Evolutionary conservation across 2,329 filamentous ascomycete genomes (phyloP).

Genomic region (Fusarium sp.): DNA sequence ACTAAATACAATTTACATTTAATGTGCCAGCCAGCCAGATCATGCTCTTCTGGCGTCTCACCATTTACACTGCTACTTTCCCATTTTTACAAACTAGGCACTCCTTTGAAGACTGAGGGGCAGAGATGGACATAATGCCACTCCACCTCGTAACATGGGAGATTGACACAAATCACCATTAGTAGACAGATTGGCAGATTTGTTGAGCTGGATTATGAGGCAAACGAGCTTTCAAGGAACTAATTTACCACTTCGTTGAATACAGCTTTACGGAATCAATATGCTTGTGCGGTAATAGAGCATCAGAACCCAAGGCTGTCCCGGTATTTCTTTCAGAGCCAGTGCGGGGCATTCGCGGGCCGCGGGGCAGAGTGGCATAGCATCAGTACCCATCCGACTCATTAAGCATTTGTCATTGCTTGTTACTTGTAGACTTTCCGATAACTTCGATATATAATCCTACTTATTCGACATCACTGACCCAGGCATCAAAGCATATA

Average conservation of each 20-base stretch:
- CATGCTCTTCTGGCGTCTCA: neutral
- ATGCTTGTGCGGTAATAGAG: too few species aligned
- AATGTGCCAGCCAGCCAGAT: neutral
- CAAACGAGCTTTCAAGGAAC: neutral
- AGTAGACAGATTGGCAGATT: neutral
- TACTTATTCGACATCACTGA: neutral
- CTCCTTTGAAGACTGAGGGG: conserved; percentile 1
- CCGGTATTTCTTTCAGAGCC: conserved; percentile 19
- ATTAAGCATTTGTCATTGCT: conserved; percentile 41
- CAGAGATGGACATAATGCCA: conserved; percentile 9
- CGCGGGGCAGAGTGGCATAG: conserved; percentile 30
- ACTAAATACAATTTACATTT: neutral
- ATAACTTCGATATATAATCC: neutral
- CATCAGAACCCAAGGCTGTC: neutral
- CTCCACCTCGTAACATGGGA: neutral
- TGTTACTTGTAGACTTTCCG: neutral
- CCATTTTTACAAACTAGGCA: neutral
- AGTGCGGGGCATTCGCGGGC: conserved; percentile 38
- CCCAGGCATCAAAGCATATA: neutral
- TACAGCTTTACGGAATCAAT: neutral
- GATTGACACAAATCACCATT: neutral
- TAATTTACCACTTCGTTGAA: too few species aligned
- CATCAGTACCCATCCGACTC: conserved; percentile 10
- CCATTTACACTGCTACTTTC: neutral
- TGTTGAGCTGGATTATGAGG: neutral